A percentile compares a stretch with the other conserved stretches of the same genome.
phyloP scores from a whole-genome alignment of 2,329 filamentous ascomycete species.

The Botrytis deweyae region DNA sequence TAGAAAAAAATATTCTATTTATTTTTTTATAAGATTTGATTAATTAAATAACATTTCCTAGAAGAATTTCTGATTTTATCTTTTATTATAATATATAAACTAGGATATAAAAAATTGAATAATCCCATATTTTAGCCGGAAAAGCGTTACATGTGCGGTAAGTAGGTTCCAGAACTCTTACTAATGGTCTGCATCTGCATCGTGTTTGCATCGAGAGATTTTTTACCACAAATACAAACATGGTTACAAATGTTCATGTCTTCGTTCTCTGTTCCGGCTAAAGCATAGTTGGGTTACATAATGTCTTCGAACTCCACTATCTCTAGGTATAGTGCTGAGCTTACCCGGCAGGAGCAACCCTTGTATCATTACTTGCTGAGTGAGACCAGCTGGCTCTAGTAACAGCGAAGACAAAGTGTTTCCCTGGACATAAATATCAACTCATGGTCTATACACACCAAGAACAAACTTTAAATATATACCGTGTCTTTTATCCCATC shows the following conservation, averaged over 20 bases:
- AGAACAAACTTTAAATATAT: too few relatives aligned
- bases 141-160: too few relatives aligned
- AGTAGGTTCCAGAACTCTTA: too few relatives aligned
- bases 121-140: too few relatives aligned
- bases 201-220: not conserved
- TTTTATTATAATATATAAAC: too few relatives aligned
- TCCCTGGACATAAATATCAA: not conserved
- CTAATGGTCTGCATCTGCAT: not conserved
- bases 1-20: too few relatives aligned
- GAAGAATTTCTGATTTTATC: too few relatives aligned
- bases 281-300: not conserved
- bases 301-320: not conserved
- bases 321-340: not conserved
- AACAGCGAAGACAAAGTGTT: not conserved
- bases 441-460: not conserved
- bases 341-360: not conserved
- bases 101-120: too few relatives aligned
- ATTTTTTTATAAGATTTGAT: too few relatives aligned
- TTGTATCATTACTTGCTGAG: not conserved
- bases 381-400: not conserved
- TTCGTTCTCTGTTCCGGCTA: not conserved
- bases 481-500: not conserved
- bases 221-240: not conserved
- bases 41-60: too few relatives aligned
- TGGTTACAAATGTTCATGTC: not conserved